Evolutionary conservation across 1,139 yeast species (phyloP), one percentile per base, ranked within the genome.

Genomic region (Candida sp.): DNA sequence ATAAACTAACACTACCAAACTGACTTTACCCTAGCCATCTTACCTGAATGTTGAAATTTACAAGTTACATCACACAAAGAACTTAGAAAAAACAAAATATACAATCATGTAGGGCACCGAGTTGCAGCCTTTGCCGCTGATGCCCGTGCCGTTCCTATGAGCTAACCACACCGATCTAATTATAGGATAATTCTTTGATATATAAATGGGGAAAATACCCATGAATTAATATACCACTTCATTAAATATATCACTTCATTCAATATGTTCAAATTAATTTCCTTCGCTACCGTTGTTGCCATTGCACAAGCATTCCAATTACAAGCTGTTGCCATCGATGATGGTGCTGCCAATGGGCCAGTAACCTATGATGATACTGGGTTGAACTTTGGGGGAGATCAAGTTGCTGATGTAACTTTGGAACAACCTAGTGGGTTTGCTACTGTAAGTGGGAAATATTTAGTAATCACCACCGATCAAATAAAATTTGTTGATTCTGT

Each of bases 391-490:
- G 51, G 53, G 19, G 49, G 51, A 43, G 63, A 60, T 38, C 43
- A 37, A 6, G 43, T 56, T 34, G 58, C 56, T 36, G 44, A 54
- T 37, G 53, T 64, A 47, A 45, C 47, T 45, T 64, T 67, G 52
- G 51, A 54, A 40, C 65, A 64, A 45, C 71, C 72, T 38, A 51
- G 60, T 45, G 70, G 70, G 21, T 61, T 49, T 51, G 50, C 63
- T 35, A 36, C 47, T 22, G 53, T 54, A 38, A 55, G 47, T 36
- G 65, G 59, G 22, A 39, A 54, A 42, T 55, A 56, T 45, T 22
- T 41, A 19, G 11, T 32, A 8, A 12, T 22, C 15, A 37, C 49
- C 37, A 52, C 56, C 4, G 47, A 42, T 4, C 55, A 58, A 19
- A 45, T 51, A 5, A 38, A 42, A 23, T 32, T 42, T 21, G 42